Conservation (phyloP, 2,329 filamentous ascomycete genomes). For the Gliomastix tumulicola region DNA sequence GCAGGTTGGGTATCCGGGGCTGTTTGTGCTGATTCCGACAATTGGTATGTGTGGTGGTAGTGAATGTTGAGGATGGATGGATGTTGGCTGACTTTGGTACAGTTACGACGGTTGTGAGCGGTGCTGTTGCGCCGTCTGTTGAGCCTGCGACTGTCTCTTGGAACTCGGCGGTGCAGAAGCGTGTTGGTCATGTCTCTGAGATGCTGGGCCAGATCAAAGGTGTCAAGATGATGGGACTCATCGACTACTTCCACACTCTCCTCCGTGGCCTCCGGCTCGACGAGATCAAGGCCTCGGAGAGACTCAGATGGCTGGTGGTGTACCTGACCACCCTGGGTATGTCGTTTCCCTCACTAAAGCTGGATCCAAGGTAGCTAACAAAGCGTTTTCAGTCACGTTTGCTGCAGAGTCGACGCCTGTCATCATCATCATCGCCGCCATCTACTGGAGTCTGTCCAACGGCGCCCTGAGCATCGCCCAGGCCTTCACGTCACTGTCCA, state of each 20-base stretch:
- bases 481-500: constrained; percentile 26
- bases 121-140: constrained; percentile 14
- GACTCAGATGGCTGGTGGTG: constrained; percentile 25
- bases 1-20: constrained; percentile 21
- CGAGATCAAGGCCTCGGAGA: constrained; percentile 29
- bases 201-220: constrained; percentile 33
- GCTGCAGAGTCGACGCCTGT: constrained; percentile 21
- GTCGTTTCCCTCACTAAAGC: not conserved
- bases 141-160: constrained; percentile 26
- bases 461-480: constrained; percentile 19
- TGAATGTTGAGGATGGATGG: not conserved
- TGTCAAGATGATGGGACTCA: constrained; percentile 36
- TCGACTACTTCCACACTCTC: constrained; percentile 18
- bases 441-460: constrained; percentile 20
- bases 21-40: constrained; percentile 17
- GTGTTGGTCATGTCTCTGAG: constrained; percentile 28
- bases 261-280: constrained; percentile 24
- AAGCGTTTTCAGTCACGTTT: constrained; percentile 9
- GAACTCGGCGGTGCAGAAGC: constrained; percentile 29
- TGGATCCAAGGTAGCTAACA: constrained; percentile 1
- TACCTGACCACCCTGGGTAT: constrained; percentile 19
- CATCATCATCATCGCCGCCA: constrained; percentile 22
- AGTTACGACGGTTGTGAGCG: constrained; percentile 12
- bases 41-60: constrained; percentile 11
- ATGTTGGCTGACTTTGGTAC: not conserved